These are phyloP conservation scores for Piloderma croceum DNA, from an alignment of 768 basidiomycete species.

Conservation along the genomic window DNA sequence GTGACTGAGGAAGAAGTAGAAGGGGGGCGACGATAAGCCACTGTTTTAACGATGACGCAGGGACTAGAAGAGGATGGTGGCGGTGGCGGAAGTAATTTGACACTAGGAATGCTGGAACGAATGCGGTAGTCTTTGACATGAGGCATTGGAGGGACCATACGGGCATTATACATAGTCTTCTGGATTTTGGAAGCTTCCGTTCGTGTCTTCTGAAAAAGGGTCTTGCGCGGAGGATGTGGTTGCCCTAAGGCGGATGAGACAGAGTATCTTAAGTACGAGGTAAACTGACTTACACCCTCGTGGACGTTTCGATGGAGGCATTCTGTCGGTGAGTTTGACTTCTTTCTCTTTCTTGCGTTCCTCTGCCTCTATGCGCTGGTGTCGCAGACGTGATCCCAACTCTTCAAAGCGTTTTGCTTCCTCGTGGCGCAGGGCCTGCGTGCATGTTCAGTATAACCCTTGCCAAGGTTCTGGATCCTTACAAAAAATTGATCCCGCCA, in stretches of 20 bases:
- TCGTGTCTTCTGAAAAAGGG: slow-evolving; percentile 73
- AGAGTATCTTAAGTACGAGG: slow-evolving; percentile 8
- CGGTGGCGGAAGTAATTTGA: slow-evolving; percentile 29
- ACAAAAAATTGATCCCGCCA: slow-evolving; percentile 73
- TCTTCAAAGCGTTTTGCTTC: slow-evolving; percentile 65
- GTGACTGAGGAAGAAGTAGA: slow-evolving; percentile 10
- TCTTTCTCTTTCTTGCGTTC: slow-evolving; percentile 73
- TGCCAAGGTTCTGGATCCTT: slow-evolving; percentile 20
- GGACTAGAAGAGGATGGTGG: slow-evolving; percentile 29
- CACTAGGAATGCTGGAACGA: slow-evolving; percentile 29
- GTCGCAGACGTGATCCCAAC: slow-evolving; percentile 55
- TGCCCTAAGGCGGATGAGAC: slow-evolving; percentile 8
- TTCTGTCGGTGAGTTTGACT: slow-evolving; percentile 66
- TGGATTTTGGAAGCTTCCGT: slow-evolving; percentile 64
- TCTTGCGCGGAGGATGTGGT: slow-evolving; percentile 50
- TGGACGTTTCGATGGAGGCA: slow-evolving; percentile 62
- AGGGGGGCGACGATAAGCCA: slow-evolving; percentile 34
- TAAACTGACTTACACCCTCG: slow-evolving; percentile 44
- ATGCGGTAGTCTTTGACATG: slow-evolving; percentile 39
- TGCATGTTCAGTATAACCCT: slow-evolving; percentile 10
- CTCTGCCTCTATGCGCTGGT: slow-evolving; percentile 61
- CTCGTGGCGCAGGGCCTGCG: slow-evolving; percentile 48
- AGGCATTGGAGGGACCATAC: slow-evolving; percentile 51
- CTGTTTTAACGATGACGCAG: slow-evolving; percentile 50
- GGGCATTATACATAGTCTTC: slow-evolving; percentile 51